phyloP scores from a whole-genome alignment of 2,329 filamentous ascomycete species.

The Aureobasidium leucospermi region DNA sequence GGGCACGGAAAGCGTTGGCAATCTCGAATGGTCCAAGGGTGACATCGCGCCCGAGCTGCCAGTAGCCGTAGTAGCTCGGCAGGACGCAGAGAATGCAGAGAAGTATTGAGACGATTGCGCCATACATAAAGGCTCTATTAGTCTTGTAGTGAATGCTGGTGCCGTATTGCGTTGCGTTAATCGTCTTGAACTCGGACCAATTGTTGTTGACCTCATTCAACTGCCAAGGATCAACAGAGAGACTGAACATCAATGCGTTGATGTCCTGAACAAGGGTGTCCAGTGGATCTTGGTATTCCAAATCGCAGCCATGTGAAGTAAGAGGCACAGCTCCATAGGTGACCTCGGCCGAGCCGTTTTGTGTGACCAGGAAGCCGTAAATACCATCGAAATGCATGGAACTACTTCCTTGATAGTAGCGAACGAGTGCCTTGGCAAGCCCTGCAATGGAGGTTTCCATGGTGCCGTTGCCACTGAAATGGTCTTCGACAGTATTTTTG shows the following conservation, averaged over 20 bases:
- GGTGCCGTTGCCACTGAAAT: too few species aligned
- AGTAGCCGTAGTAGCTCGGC: constrained; percentile 31
- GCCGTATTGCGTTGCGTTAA: constrained; percentile 16
- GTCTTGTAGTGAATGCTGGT: constrained; percentile 24
- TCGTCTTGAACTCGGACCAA: background rate
- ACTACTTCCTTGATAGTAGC: background rate
- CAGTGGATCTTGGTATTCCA: constrained; percentile 16
- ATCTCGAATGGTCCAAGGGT: constrained; percentile 31
- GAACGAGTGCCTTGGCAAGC: background rate
- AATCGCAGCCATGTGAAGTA: constrained; percentile 16
- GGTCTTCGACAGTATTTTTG: constrained; percentile 15
- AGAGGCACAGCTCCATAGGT: background rate
- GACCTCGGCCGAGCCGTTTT: background rate
- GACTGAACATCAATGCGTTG: constrained; percentile 21
- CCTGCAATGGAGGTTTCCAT: background rate
- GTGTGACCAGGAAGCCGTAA: background rate
- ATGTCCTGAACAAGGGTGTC: constrained; percentile 13
- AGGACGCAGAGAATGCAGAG: constrained; percentile 27
- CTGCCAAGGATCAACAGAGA: constrained; percentile 14
- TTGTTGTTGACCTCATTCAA: background rate
- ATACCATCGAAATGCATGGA: background rate
- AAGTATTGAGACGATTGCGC: constrained; percentile 26
- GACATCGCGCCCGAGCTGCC: constrained; percentile 30
- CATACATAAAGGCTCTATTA: constrained; percentile 24
- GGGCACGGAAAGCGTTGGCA: constrained; percentile 28